phyloP scores from a whole-genome alignment of 2,329 filamentous ascomycete genomes.

The Cladosporium sp. region DNA sequence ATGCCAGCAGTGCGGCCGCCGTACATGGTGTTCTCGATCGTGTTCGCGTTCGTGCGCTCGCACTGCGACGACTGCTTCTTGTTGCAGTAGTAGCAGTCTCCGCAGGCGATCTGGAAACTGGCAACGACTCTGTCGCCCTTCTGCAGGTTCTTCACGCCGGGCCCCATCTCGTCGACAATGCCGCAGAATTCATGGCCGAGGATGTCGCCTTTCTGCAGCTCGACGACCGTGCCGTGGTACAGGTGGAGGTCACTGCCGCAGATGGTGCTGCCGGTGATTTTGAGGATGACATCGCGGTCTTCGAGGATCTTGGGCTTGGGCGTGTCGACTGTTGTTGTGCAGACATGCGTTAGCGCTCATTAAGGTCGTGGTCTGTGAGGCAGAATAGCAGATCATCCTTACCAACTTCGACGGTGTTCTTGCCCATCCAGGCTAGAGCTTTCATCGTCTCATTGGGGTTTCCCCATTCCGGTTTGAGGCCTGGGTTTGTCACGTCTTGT shows the following conservation, averaged over 20 bases:
- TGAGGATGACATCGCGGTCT: slow-evolving; percentile 72
- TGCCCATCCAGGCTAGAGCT: slow-evolving; percentile 77
- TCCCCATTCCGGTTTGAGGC: slow-evolving; percentile 46
- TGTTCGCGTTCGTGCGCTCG: slow-evolving; percentile 73
- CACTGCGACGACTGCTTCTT: slow-evolving; percentile 76
- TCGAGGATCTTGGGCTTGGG: slow-evolving; percentile 71
- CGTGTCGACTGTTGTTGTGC: slow-evolving; percentile 47
- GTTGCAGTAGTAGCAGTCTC: slow-evolving; percentile 70
- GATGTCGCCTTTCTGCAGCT: slow-evolving; percentile 49
- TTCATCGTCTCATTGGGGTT: slow-evolving; percentile 61
- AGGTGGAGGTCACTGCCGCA: slow-evolving; percentile 61
- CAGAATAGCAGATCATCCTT: background rate
- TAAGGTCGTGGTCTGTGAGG: no score
- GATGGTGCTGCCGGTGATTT: slow-evolving; percentile 64
- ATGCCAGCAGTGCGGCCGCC: slow-evolving; percentile 68
- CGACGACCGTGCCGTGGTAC: slow-evolving; percentile 45
- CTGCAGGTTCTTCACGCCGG: slow-evolving; percentile 39
- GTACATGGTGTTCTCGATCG: slow-evolving; percentile 69
- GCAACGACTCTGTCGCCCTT: slow-evolving; percentile 65
- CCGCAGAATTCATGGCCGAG: slow-evolving; percentile 52
- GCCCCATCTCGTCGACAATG: slow-evolving; percentile 44
- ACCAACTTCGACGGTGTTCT: slow-evolving; percentile 70
- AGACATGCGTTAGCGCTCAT: slow-evolving; percentile 22
- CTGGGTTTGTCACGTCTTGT: slow-evolving; percentile 68
- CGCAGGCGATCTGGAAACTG: slow-evolving; percentile 76